Percentiles rank a stretch among this genome's conserved stretches.
Conservation (phyloP, 169 alveolate species). For the Eimeria falciformis region DNA sequence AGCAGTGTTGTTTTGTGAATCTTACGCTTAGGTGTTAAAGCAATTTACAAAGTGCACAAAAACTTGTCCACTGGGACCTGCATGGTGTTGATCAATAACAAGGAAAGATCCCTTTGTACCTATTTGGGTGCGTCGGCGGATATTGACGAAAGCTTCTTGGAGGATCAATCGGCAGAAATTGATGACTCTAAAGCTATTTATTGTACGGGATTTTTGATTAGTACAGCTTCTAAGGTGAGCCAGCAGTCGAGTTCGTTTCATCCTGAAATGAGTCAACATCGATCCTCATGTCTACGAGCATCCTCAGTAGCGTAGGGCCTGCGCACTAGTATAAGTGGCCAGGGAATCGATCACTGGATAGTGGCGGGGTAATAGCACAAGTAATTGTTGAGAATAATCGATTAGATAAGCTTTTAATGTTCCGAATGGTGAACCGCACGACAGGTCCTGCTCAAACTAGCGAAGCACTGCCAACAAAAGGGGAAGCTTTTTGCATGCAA, state of each 20-base stretch:
- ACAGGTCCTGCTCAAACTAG: constrained; percentile 37
- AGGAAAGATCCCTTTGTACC: constrained; percentile 87
- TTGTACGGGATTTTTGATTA: constrained; percentile 84
- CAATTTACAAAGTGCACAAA: constrained; percentile 31
- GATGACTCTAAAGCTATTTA: constrained; percentile 80
- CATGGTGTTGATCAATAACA: constrained; percentile 84
- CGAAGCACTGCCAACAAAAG: constrained; percentile 65
- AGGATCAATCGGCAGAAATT: constrained; percentile 68
- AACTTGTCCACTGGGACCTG: constrained; percentile 88
- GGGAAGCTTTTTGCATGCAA: constrained; percentile 77
- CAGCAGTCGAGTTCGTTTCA: too few species aligned
- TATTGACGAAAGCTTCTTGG: constrained; percentile 79
- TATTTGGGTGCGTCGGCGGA: constrained; percentile 85
- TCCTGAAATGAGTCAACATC: too few species aligned
- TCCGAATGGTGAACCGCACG: not conserved
- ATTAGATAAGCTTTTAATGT: not conserved
- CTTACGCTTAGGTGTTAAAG: constrained; percentile 36
- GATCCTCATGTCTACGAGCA: too few species aligned
- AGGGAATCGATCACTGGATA: too few species aligned
- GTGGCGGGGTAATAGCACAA: too few species aligned
- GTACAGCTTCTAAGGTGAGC: constrained; percentile 24
- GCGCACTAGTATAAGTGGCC: too few species aligned
- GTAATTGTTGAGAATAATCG: not conserved
- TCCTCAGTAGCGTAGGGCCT: too few species aligned
- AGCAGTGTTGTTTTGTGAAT: not conserved